Evolutionary conservation across 805 yeast genomes (phyloP).

Genomic region (Candida andamanensis): DNA sequence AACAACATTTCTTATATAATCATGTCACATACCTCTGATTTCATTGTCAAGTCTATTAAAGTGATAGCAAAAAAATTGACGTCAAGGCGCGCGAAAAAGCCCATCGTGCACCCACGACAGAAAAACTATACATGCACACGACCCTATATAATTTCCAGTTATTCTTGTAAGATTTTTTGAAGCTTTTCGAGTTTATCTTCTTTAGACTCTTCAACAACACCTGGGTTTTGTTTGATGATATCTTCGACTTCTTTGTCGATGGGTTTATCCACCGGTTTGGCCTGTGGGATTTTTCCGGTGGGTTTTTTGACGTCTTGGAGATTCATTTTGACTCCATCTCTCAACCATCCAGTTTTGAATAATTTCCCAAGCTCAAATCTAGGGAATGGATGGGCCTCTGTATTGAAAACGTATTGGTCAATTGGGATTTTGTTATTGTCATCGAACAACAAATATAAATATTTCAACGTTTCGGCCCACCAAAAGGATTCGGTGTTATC

Average conservation of each 20-base stretch:
- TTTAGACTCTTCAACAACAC: conserved; percentile 21
- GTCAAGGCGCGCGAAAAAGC: too few relatives aligned
- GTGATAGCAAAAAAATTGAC: too few relatives aligned
- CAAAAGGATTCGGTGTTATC: conserved; percentile 91
- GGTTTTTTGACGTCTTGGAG: conserved; percentile 13
- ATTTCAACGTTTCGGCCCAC: conserved; percentile 90
- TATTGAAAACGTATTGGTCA: conserved; percentile 71
- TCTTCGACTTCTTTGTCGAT: conserved; percentile 30
- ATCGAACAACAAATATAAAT: conserved; percentile 74
- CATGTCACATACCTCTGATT: too few relatives aligned
- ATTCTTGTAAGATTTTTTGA: conserved; percentile 13
- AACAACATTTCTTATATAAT: too few relatives aligned
- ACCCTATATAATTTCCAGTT: too few relatives aligned
- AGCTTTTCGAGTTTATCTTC: conserved; percentile 23
- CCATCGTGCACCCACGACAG: too few relatives aligned
- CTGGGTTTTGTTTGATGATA: conserved; percentile 31
- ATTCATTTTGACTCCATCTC: conserved; percentile 14
- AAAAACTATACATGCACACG: too few relatives aligned
- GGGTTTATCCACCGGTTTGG: conserved; percentile 38
- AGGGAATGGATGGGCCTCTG: conserved; percentile 95
- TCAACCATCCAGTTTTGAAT: conserved; percentile 61
- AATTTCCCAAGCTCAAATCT: conserved; percentile 46
- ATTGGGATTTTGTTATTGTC: conserved; percentile 59
- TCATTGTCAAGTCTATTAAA: too few relatives aligned
- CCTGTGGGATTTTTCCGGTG: conserved; percentile 32